Percentiles rank a stretch among this genome's conserved stretches.
Conservation (phyloP, 2,329 filamentous ascomycete species). For the Thermomyces lanuginosus region DNA sequence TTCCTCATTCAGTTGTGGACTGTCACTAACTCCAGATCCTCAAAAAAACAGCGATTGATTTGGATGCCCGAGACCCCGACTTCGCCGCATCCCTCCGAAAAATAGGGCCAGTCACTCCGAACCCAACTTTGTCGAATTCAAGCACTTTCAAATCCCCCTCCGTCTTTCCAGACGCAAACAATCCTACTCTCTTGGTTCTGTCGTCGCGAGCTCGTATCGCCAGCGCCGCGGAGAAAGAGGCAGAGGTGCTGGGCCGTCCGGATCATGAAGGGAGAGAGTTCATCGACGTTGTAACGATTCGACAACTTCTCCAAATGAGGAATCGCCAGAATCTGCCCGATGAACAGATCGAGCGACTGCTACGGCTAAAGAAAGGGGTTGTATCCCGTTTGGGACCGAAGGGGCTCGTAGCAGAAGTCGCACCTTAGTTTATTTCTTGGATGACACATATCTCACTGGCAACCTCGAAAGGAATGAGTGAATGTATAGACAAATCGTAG, state of each 20-base stretch:
- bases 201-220: slow-evolving; percentile 35
- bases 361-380: slow-evolving; percentile 30
- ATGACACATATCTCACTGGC: no score
- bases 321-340: slow-evolving; percentile 23
- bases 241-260: slow-evolving; percentile 30
- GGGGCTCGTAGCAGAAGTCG: slow-evolving; percentile 17
- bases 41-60: slow-evolving; percentile 34
- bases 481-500: no score
- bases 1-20: neutral
- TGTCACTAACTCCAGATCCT: neutral
- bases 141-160: slow-evolving; percentile 31
- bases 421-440: no score
- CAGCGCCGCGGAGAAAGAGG: slow-evolving; percentile 38
- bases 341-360: slow-evolving; percentile 28
- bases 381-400: slow-evolving; percentile 23
- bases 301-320: slow-evolving; percentile 33
- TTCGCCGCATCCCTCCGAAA: slow-evolving; percentile 67
- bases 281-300: slow-evolving; percentile 34
- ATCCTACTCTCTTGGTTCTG: slow-evolving; percentile 40
- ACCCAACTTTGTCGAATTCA: slow-evolving; percentile 39
- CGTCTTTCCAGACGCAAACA: slow-evolving; percentile 25
- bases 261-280: slow-evolving; percentile 28
- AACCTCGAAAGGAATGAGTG: no score
- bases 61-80: slow-evolving; percentile 44
- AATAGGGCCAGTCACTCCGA: slow-evolving; percentile 42